A percentile compares a stretch with the other conserved stretches of the same genome.
Evolutionary conservation across 768 basidiomycete species (phyloP).

Genomic region (Mycena rosella): DNA sequence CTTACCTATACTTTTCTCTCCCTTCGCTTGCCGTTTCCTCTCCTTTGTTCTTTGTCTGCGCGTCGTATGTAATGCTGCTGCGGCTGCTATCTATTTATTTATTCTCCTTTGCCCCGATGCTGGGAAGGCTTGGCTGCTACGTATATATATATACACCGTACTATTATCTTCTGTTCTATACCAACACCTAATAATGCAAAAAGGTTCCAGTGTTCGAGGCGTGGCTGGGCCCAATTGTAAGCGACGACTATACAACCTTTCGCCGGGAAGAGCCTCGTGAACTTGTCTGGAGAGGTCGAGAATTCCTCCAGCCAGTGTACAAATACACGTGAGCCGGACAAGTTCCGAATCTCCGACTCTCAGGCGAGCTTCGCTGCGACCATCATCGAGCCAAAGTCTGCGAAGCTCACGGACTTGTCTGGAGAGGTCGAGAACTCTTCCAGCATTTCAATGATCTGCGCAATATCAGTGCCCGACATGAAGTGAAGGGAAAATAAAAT

Average conservation of each 20-base stretch:
- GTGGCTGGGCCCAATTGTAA: too few relatives aligned
- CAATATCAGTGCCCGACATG: constrained; percentile 12
- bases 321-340: too few relatives aligned
- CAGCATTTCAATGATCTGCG: constrained; percentile 86
- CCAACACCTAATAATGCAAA: constrained; percentile 32
- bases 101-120: constrained; percentile 1
- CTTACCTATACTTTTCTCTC: background rate
- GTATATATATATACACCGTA: constrained; percentile 17
- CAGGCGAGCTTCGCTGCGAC: constrained; percentile 67
- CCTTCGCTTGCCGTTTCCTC: background rate
- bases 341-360: too few relatives aligned
- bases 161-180: constrained; percentile 34
- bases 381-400: constrained; percentile 86
- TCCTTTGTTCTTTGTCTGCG: background rate
- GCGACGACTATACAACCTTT: too few relatives aligned
- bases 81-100: constrained; percentile 29
- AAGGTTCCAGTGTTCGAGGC: constrained; percentile 15
- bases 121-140: background rate
- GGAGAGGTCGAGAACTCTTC: constrained; percentile 77
- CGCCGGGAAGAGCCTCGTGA: too few relatives aligned
- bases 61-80: too few relatives aligned
- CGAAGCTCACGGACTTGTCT: constrained; percentile 75
- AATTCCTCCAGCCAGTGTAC: too few relatives aligned
- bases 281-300: too few relatives aligned
- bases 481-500: background rate